Evolutionary conservation across 805 yeast species (phyloP), one percentile per base, ranked within the genome.

Genomic region (Candida nitratophila): DNA sequence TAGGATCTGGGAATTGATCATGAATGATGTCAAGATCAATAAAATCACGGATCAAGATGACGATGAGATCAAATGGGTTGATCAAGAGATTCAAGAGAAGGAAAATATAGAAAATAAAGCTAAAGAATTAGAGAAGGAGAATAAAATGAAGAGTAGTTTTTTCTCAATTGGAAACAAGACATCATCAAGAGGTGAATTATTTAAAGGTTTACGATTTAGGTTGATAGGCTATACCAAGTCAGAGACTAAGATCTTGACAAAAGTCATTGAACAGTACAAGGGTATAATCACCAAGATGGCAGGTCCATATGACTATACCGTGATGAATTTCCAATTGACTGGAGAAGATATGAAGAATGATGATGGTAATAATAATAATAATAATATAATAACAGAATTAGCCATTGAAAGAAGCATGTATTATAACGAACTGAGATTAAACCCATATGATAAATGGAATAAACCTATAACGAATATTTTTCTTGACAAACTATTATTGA

Each of bases 391-490:
- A 12, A 62, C 65, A 1, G 66, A 62, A 40, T 40, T 54, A 12
- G 64, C 54, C 1, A 50, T 62, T 9, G 65, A 62, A 43, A 46
- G 65, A 20, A 56, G 62, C 35, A 45, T 62, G 9, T 62, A 41
- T 39, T 49, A 49, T 37, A 47, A 49, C 21, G 41, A 47, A 17
- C 34, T 51, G 9, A 47, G 44, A 12, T 41, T 54, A 5, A 50
- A 51, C 11, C 37, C 37, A 19, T 5, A 19, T 2, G 52, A 49
- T 8, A 47, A 44, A 1, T 62, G 66, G 66, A 44, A 56, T 31
- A 46, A 33, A 31, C 63, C 60, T 12, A 34, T 10, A 17, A 30
- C 9, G 24, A 39, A 2, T 16, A 16, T 32, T 22, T 39, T 11
- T 14, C 2, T 3, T 9, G 36, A 12, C 44, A 32, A 21, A 22